Evolutionary conservation across 140 eudicot genomes (phyloP).

Genomic region (Ambrosia hybrid): DNA sequence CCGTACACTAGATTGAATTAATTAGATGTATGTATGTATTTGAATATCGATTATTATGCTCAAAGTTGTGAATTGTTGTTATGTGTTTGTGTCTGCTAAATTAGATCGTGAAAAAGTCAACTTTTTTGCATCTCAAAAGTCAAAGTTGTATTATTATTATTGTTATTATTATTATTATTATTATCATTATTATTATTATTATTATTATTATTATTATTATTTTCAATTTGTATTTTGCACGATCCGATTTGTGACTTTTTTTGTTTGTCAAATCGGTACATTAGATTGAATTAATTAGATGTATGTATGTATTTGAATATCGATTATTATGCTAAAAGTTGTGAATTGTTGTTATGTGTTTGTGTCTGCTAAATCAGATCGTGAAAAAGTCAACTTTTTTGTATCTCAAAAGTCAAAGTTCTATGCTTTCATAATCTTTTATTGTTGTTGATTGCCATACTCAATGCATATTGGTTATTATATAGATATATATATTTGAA

Average conservation of each 20-base stretch:
- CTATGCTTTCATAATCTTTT: not conserved
- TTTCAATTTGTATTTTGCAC: not conserved
- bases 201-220: no score
- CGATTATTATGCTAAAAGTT: not conserved
- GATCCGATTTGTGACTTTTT: not conserved
- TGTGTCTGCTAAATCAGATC: slow-evolving; percentile 17
- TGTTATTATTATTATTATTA: no score
- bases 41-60: no score
- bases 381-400: slow-evolving; percentile 8
- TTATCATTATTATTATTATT: no score
- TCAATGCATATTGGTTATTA: not conserved
- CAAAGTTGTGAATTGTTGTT: no score
- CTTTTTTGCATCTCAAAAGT: no score
- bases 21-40: no score
- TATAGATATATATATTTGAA: not conserved
- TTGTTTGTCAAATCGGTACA: not conserved
- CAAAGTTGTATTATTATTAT: no score
- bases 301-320: slow-evolving; percentile 21
- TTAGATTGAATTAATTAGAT: not conserved
- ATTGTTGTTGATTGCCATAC: not conserved
- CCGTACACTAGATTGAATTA: no score
- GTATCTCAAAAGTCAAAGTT: not conserved
- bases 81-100: no score
- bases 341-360: slow-evolving; percentile 5
- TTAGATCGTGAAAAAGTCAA: no score